Percentiles rank a stretch among this genome's conserved stretches.
These are phyloP conservation scores for Boletus patriciae DNA, from an alignment of 768 basidiomycete genomes.

Conservation along the genomic window DNA sequence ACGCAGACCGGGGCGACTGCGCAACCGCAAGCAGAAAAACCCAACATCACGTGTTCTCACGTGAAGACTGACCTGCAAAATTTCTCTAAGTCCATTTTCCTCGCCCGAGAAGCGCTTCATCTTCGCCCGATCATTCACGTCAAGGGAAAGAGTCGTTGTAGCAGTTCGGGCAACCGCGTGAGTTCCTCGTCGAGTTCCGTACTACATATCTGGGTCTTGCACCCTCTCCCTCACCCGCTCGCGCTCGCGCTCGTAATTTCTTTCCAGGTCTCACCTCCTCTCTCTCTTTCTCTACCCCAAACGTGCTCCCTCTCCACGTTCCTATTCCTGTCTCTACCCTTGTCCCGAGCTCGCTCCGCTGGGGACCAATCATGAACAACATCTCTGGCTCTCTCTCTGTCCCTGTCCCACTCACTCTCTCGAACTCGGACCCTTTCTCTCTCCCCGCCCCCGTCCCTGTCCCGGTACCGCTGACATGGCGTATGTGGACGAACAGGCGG, in stretches of 20 bases:
- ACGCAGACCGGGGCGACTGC: no score
- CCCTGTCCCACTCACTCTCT: no score
- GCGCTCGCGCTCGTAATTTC: neutral
- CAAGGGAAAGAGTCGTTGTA: slow-evolving; percentile 31
- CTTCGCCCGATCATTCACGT: no score
- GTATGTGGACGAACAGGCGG: slow-evolving; percentile 27
- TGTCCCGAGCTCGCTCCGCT: no score
- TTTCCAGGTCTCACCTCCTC: neutral
- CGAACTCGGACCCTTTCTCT: neutral
- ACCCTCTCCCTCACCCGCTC: neutral
- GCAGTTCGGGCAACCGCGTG: slow-evolving; percentile 29
- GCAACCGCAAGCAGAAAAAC: no score
- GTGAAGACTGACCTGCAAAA: no score
- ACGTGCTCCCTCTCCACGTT: neutral
- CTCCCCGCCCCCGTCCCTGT: neutral
- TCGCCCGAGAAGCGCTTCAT: no score
- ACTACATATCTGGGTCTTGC: slow-evolving; percentile 8
- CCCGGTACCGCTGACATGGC: slow-evolving; percentile 18
- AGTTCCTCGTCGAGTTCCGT: slow-evolving; percentile 7
- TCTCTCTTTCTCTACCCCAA: neutral
- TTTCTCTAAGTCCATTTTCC: no score
- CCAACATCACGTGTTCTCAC: no score
- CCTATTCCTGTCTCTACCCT: slow-evolving; percentile 1
- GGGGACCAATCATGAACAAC: no score
- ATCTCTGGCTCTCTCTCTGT: neutral